Base-by-base conservation (phyloP, 2,329 filamentous ascomycete species). In the Hypoxylon sp. region DNA sequence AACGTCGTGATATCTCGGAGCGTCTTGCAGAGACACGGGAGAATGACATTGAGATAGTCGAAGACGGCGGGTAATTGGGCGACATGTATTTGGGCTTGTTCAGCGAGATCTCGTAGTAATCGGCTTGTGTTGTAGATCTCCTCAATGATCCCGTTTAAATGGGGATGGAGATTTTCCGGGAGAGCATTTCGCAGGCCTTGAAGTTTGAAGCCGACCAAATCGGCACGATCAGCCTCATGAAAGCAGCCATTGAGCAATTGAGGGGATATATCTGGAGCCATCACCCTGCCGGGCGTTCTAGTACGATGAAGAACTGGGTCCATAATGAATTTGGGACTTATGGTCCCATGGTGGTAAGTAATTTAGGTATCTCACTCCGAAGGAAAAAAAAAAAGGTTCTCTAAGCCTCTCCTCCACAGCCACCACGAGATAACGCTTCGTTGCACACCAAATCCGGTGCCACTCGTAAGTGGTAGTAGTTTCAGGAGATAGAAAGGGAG, bases 21-120 rank as follows among this genome's bases (percentile, higher is more conserved):
- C 0, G 84, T 85, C 60, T 80, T 82, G 57, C 80, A 81, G 17
- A 90, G 78, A 61, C 86, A 88, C 0, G 87, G 87, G 1, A 90
- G 79, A 14, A 89, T 71, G 63, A 88, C 80, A 62, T 86, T 83
- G 50, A 90, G 82, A 72, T 89, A 84, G 72, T 87, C 83, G 34
- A 86, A 75, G 25, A 89, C 80, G 14, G 86, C 76, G 0, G 83
- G 82, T 5, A 88, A 79, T 17, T 86, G 83, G 23, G 79, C 75
- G 56, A 81, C 76, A 72, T 89, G 83, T 25, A 86, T 77, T 55
- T 86, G 84, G 23, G 85, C 85, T 38, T 84, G 80, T 65, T 89
- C 86, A 49, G 84, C 84, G 14, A 90, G 78, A 57, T 87, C 84
- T 43, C 85, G 83, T 7, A 90, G 83, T 14, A 84, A 75, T 36